Evolutionary conservation across 2,329 filamentous ascomycete genomes (phyloP), one percentile per base, ranked within the genome.

Genomic region (Fusarium chaquense): DNA sequence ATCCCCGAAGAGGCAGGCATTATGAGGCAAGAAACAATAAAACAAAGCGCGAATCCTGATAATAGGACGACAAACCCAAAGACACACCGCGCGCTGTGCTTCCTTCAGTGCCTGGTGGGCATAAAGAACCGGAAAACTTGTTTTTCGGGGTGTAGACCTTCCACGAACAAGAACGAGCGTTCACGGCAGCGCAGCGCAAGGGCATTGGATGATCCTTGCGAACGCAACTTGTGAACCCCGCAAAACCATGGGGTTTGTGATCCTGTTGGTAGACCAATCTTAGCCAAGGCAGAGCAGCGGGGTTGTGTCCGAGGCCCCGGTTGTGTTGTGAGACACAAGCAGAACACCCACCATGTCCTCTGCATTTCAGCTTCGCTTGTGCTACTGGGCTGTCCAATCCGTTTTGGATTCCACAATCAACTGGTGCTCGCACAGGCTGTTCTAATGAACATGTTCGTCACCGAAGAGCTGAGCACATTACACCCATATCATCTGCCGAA

Each of bases 401-500:
- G 55, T 26, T 58, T 22, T 44, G 33, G 26, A 38, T 45, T 51
- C 46, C 49, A 51, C 53, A 64, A 51, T 40, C 28, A 49, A 60
- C 40, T 36, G 26, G 54, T 50, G 53, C 51, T 68, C 40, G 60
- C 36, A 40, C 56, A 65, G 20, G 12, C 43, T 35, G 62, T 35
- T 22, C n/a, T 55, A 46, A 33, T 55, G 49, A 38, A 33, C 36
- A 41, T 46, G 32, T 28, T 46, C 26, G 36, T 33, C 24, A 41
- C 52, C 40, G 12, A 28, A 43, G 43, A 54, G 30, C 54, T 57
- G 58, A 41, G 33, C 43, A 44, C 41, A 35, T 30, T 44, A 41
- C 40, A 33, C 43, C 57, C 58, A 53, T 33, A 58, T 77, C 71
- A 88, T 71, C 84, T 83, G 54, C 85, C 82, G 70, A 86, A 76